A percentile compares a stretch with the other conserved stretches of the same genome.
Evolutionary conservation across 2,329 filamentous ascomycete species (phyloP).

Genomic region (Colletotrichum tropicicola): DNA sequence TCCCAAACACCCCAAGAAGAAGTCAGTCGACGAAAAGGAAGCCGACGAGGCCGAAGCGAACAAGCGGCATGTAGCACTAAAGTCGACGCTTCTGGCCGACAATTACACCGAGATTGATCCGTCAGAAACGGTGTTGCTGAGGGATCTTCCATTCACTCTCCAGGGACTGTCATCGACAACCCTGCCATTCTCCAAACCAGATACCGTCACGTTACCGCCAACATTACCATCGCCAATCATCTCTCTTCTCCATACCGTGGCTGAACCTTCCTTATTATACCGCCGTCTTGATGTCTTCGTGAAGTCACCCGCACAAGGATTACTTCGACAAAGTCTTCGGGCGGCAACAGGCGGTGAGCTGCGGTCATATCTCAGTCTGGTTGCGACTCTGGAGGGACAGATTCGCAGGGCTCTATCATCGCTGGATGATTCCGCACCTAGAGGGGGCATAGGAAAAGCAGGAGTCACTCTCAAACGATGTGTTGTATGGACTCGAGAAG

Average conservation of each 20-base stretch:
- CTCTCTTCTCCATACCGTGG: constrained; percentile 86
- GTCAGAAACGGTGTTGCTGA: constrained; percentile 72
- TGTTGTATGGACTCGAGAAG: constrained; percentile 96
- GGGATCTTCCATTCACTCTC: constrained; percentile 90
- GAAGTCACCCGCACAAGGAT: constrained; percentile 79
- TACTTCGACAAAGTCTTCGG: constrained; percentile 91
- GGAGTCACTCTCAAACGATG: constrained; percentile 95
- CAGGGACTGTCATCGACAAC: constrained; percentile 92
- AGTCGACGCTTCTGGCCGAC: constrained; percentile 65
- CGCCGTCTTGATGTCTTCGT: constrained; percentile 82
- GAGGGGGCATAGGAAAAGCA: constrained; percentile 80
- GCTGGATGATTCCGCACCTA: constrained; percentile 73
- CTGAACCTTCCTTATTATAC: constrained; percentile 94
- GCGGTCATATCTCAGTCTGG: constrained; percentile 86
- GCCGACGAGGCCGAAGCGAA: constrained; percentile 37
- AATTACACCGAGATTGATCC: constrained; percentile 67
- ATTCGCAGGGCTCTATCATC: constrained; percentile 83
- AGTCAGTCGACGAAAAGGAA: constrained; percentile 43
- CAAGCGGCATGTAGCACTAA: constrained; percentile 62
- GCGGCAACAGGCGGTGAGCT: constrained; percentile 88
- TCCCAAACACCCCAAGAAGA: constrained; percentile 47
- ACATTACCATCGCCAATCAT: constrained; percentile 86
- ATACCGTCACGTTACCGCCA: constrained; percentile 77
- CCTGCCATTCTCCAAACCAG: constrained; percentile 76
- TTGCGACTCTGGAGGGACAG: constrained; percentile 92